Conservation (phyloP, 2,329 filamentous ascomycete species). For the Talaromyces atroroseus region DNA sequence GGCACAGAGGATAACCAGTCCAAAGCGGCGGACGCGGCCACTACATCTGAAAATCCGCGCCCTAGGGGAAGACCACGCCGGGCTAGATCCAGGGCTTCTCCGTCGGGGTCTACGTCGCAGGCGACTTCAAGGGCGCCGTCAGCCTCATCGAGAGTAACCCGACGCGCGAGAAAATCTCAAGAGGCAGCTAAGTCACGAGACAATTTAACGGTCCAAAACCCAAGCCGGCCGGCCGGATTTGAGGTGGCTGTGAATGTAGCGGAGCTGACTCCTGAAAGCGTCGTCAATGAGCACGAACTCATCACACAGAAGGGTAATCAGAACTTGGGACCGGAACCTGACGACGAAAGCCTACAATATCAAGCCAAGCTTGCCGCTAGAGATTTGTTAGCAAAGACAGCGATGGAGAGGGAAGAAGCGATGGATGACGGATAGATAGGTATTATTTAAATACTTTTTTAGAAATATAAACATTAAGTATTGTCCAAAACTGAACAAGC, state of each 20-base stretch:
- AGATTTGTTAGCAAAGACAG: conserved; percentile 30
- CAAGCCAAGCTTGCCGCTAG: conserved; percentile 31
- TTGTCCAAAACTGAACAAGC: neutral
- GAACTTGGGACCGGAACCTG: neutral
- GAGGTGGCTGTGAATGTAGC: conserved; percentile 11
- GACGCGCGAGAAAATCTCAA: neutral
- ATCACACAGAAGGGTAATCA: neutral
- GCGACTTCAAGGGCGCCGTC: neutral
- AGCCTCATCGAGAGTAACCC: neutral
- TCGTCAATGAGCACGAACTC: neutral
- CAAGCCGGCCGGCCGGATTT: neutral
- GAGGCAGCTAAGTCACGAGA: neutral
- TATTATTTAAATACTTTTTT: conserved; percentile 10
- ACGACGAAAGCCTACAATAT: conserved; percentile 16
- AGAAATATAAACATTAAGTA: neutral
- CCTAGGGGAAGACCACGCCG: neutral
- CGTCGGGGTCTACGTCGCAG: neutral
- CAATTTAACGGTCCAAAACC: neutral
- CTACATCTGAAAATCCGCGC: neutral
- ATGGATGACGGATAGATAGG: conserved; percentile 26
- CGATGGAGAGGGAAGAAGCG: conserved; percentile 36
- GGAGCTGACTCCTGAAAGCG: conserved; percentile 11
- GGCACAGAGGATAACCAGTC: neutral
- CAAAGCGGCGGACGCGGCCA: neutral
- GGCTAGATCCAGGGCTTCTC: neutral